Conservation (phyloP, 2,329 filamentous ascomycete species). For the Pyricularia sp. region DNA sequence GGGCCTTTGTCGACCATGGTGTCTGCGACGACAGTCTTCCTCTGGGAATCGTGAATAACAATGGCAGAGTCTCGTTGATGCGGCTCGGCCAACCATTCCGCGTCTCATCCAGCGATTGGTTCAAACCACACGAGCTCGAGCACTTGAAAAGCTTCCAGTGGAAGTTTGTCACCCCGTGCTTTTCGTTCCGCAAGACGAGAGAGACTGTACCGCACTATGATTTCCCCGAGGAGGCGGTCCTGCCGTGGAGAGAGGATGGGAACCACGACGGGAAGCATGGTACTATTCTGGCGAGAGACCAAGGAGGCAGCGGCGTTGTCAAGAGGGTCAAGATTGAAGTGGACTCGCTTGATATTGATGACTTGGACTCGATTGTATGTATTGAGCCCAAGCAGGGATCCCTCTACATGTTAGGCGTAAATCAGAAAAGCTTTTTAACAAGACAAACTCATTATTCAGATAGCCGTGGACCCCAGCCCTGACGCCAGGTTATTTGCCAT, state of each 20-base stretch:
- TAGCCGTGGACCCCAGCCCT: neutral
- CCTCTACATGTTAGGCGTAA: neutral
- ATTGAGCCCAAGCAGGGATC: neutral
- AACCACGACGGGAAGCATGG: neutral
- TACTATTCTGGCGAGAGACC: neutral
- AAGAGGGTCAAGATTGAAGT: neutral
- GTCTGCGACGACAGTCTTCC: neutral
- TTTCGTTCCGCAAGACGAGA: neutral
- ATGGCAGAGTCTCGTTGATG: neutral
- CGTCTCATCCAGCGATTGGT: neutral
- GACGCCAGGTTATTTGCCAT: neutral
- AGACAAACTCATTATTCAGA: neutral
- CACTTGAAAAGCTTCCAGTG: neutral
- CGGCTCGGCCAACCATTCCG: neutral
- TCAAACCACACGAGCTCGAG: neutral
- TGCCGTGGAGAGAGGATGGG: neutral
- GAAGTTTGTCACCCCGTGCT: neutral
- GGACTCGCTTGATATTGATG: neutral
- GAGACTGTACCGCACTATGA: neutral
- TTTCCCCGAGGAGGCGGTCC: neutral
- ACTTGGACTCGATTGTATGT: neutral
- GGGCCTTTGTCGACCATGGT: neutral
- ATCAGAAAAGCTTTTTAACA: neutral
- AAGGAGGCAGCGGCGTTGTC: neutral
- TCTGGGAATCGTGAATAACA: neutral